Base-by-base conservation (phyloP, 441 rosid species). In the Geranium incanum region DNA sequence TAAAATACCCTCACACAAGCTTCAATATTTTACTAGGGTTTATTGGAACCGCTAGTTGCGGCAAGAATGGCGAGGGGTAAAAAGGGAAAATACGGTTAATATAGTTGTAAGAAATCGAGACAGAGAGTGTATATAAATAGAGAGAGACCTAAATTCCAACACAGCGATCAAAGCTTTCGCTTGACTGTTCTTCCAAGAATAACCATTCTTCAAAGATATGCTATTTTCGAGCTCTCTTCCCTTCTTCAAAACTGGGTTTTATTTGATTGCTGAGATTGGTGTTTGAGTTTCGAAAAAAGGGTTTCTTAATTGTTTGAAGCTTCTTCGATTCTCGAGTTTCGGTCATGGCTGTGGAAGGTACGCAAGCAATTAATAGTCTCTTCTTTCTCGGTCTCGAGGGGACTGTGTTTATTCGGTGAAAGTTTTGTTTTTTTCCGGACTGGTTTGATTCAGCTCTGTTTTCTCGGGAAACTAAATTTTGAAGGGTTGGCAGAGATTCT, bases 261-360 rank as follows among this genome's bases (percentile, higher is more conserved):
- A 39, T 50, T 50, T 50, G 59, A n/a, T 50, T 13, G 5, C 5
- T 1, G 6, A 15, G 60, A 13, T 48, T 52, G 60, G 6, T 16
- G 15, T n/a, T 52, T 52, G 18, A 52, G 15, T 52, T n/a, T 52
- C 15, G 19, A 52, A 3, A 41, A 39, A 41, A 6, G 43, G 43
- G 43, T 39, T 13, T 50, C 16, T 52, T n/a, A 5, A 12, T n/a
- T 52, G 6, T 52, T 52, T 15, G 52, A 8, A 3, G 19, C 15
- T 52, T 18, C 4, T n/a, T 18, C 0, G 19, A 4, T 15, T 52
- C 16, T 41, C 19, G 21, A 19, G 66, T 62, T 62, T 62, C 36
- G 11, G 36, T 62, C 66, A 62, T 62, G 66, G 66, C 66, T 62
- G 36, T 62, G 23, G 36, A 62, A 62, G 66, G 66, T 60, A 60